These are phyloP conservation scores for Neurospora tetrasperma DNA, from an alignment of 495 filamentous ascomycete genomes.

Conservation along the genomic window DNA sequence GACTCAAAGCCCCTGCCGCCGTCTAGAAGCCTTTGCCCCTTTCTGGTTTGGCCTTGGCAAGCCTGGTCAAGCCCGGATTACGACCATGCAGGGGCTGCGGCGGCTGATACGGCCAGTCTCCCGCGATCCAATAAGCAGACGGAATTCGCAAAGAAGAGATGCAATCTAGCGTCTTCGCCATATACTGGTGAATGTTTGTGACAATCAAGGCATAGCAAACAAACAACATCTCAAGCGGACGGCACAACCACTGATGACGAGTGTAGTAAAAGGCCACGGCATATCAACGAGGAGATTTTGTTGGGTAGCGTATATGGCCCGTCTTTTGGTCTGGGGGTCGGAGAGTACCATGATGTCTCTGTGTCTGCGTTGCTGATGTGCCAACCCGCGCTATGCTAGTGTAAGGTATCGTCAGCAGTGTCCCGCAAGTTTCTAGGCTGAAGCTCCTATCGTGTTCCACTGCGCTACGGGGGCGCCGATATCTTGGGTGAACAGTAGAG, in stretches of 20 bases:
- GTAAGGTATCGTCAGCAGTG: not conserved
- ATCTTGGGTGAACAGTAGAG: not conserved
- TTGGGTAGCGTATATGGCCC: not conserved
- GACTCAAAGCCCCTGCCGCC: not conserved
- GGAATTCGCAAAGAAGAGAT: not conserved
- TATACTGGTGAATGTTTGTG: not conserved
- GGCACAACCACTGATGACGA: not conserved
- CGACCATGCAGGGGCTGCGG: not conserved
- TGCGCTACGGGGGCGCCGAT: not conserved
- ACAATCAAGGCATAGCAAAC: not conserved
- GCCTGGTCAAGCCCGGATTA: not conserved
- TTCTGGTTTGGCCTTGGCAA: not conserved
- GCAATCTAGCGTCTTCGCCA: not conserved
- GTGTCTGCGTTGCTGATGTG: not conserved
- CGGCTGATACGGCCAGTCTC: slow-evolving; percentile 1
- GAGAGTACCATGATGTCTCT: not conserved
- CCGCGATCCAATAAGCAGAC: slow-evolving; percentile 4
- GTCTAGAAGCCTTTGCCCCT: not conserved
- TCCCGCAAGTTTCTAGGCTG: not conserved
- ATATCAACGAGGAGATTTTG: not conserved
- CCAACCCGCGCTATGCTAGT: not conserved
- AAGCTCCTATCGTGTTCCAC: not conserved
- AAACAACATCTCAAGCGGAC: not conserved
- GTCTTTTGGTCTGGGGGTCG: not conserved
- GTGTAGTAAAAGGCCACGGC: not conserved